phyloP scores from a whole-genome alignment of 176 grass and related monocot species.

The Dactylis glomerata region DNA sequence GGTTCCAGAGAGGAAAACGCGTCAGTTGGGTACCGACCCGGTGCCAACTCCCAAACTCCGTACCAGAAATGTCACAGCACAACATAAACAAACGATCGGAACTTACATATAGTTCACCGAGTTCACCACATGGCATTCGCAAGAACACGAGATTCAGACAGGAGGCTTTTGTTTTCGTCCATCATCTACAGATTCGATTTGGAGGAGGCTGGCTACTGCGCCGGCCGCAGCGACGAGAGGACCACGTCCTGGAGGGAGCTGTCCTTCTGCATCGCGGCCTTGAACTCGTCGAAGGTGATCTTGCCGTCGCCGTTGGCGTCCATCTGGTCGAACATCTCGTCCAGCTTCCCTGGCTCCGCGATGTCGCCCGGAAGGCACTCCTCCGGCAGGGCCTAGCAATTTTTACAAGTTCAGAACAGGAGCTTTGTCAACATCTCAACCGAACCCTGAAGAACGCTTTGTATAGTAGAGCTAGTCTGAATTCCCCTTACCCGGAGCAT shows the following conservation, averaged over 20 bases:
- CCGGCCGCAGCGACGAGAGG: constrained; percentile 52
- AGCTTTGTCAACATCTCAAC: neutral
- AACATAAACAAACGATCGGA: neutral
- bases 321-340: constrained; percentile 73
- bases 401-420: neutral
- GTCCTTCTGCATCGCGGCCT: constrained; percentile 69
- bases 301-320: constrained; percentile 57
- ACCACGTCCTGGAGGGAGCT: constrained; percentile 69
- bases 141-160: neutral
- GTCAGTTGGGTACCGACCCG: too few species aligned
- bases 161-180: neutral
- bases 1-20: too few species aligned
- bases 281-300: constrained; percentile 77
- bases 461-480: neutral
- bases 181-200: neutral
- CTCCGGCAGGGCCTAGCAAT: constrained; percentile 52
- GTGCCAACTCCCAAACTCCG: too few species aligned
- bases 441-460: neutral
- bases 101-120: neutral
- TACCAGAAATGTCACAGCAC: neutral
- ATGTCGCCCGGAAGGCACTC: constrained; percentile 69
- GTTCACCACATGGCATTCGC: neutral
- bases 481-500: constrained; percentile 56
- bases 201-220: constrained; percentile 9
- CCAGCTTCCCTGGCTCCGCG: constrained; percentile 68